phyloP scores from a whole-genome alignment of 2,329 filamentous ascomycete species.

The Coleophoma cylindrospora region DNA sequence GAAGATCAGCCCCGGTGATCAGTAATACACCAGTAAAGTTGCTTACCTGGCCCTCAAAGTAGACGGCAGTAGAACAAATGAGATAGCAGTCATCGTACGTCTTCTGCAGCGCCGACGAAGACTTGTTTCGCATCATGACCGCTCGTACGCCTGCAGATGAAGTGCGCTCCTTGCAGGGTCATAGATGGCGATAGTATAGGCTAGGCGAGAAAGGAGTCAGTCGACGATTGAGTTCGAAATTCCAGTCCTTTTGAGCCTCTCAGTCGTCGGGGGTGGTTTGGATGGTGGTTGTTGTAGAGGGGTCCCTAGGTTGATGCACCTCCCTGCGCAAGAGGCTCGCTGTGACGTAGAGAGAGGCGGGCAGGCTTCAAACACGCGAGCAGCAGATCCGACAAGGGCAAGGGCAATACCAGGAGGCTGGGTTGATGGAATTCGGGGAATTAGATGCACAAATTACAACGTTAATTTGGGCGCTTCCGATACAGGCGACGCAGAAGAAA shows the following conservation, averaged over 20 bases:
- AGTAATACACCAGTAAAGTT: not conserved
- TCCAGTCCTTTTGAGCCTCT: not conserved
- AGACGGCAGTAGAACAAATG: constrained; percentile 90
- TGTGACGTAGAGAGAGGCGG: not conserved
- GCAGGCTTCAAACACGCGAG: not conserved
- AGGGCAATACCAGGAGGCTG: too few species aligned
- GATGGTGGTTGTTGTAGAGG: not conserved
- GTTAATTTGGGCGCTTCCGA: too few species aligned
- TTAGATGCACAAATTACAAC: too few species aligned
- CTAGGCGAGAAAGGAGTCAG: not conserved
- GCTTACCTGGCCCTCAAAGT: constrained; percentile 85
- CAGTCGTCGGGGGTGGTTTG: not conserved
- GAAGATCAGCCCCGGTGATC: constrained; percentile 3
- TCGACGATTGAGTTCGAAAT: not conserved
- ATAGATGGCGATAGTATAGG: not conserved
- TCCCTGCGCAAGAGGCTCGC: not conserved
- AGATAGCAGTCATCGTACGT: constrained; percentile 96
- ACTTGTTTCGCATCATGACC: constrained; percentile 47
- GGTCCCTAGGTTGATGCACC: not conserved
- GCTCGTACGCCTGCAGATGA: constrained; percentile 1
- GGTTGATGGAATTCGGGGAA: too few species aligned
- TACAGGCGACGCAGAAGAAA: too few species aligned
- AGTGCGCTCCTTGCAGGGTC: not conserved
- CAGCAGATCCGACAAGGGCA: too few species aligned
- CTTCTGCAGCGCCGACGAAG: constrained; percentile 79